Conservation (phyloP, 2,329 filamentous ascomycete genomes). For the Penicillium sp. region DNA sequence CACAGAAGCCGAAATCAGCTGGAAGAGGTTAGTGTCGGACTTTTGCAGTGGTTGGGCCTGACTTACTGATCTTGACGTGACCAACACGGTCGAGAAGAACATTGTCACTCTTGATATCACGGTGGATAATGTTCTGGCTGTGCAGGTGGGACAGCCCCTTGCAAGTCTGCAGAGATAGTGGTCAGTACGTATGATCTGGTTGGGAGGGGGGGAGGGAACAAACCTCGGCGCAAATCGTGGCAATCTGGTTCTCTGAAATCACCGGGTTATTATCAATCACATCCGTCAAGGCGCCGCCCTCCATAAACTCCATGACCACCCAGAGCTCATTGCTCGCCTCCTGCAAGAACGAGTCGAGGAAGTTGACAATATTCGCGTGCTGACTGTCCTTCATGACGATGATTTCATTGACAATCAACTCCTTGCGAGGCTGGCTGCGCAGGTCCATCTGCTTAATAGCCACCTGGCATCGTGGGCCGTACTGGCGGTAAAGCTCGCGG, state of each 20-base stretch:
- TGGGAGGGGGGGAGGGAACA: constrained; percentile 27
- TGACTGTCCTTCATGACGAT: constrained; percentile 99
- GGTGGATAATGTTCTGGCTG: constrained; percentile 93
- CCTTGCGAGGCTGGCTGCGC: constrained; percentile 92
- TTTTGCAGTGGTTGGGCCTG: neutral
- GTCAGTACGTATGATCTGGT: neutral
- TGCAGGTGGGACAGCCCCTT: constrained; percentile 91
- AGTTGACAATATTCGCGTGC: constrained; percentile 98
- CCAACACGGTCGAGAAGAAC: constrained; percentile 89
- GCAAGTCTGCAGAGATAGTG: constrained; percentile 64
- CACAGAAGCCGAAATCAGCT: constrained; percentile 99
- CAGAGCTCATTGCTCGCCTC: constrained; percentile 95
- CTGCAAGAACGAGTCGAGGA: constrained; percentile 91
- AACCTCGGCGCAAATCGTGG: constrained; percentile 94
- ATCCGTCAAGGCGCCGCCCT: constrained; percentile 93
- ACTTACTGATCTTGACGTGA: constrained; percentile 95
- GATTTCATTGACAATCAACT: constrained; percentile 98
- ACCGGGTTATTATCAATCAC: constrained; percentile 96
- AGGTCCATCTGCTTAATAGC: constrained; percentile 99
- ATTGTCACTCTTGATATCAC: constrained; percentile 99
- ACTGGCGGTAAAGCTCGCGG: constrained; percentile 69
- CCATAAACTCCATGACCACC: constrained; percentile 99
- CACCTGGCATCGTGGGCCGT: constrained; percentile 80
- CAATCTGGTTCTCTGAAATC: constrained; percentile 95
- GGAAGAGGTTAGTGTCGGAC: constrained; percentile 24